Evolutionary conservation across 164 flowering plant genomes (phyloP), one percentile per base, ranked within the genome.

Genomic region (Annona cherimola): DNA sequence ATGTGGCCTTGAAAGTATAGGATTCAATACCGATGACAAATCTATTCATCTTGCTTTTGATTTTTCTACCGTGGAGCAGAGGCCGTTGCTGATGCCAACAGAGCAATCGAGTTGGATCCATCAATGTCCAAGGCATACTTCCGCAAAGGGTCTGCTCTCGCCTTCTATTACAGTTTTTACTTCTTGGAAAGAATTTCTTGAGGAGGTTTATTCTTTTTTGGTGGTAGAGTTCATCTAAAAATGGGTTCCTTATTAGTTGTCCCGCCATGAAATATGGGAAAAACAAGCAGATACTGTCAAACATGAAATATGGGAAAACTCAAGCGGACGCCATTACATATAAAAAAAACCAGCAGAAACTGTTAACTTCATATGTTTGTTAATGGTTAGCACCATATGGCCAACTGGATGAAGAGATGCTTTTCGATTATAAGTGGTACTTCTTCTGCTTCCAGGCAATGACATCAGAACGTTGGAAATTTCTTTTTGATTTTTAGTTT

Each of bases 1-100:
- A 16, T 50, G 4, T 45, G 42, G 3, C 12, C 3, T 68, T 68
- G 42, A 66, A 42, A 19, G 12, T 63, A 35, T 26, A 8, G 43
- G 4, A 63, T 63, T 8, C 4, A 63, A 63, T 26, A 50, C 14
- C 14, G 57, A 50, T 16, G 9, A 50, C 45, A 26, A 67, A 43
- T 43, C 55, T n/a, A 43, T 63, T 61, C 26, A 26, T 2, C 40
- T 71, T 16, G 40, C 46, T 35, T 3, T 75, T 26, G 35, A 26
- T 26, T 26, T 26, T 26, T 26, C 35, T 26, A 26, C 35, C 35
- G 35, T 26, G 35, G 71, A 62, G 76, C 87, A 89, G 97, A 90
- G 71, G 94, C 98, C 69, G 89, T 92, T 79, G 83, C 87, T 71
- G 98, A 92, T 83, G 88, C 96, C 39, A 86, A 80, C 63, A 87